Evolutionary conservation across 2,329 filamentous ascomycete species (phyloP), one percentile per base, ranked within the genome.

Genomic region (Coleophoma cylindrospora): DNA sequence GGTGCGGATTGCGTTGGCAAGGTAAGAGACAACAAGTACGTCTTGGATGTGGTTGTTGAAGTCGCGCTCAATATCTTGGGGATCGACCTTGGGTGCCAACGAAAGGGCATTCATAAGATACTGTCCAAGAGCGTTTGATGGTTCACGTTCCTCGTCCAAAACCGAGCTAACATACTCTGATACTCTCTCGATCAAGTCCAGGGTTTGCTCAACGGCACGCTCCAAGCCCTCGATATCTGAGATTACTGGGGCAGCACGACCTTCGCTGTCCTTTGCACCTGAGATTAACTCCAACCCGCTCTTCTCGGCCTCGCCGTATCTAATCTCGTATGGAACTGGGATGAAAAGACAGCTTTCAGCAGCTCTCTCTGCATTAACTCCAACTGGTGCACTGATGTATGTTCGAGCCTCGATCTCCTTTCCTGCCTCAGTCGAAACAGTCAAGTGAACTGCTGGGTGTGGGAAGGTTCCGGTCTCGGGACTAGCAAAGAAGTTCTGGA

Each of bases 41-140:
- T 99, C 94, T 76, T 99, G 94, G 71, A 99, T 91, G 76, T 99
- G 94, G 78, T 95, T 96, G 83, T 99, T 99, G 83, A 99, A 99
- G 77, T 97, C 91, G 68, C 87, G 81, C 79, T 99, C 94, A 66
- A 99, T 91, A 68, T 95, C 87, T 54, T 84, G 80, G 36, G 86
- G 77, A 64, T 96, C 89, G 54, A 97, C 94, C 80, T 97, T 99
- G 65, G 94, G 94, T 50, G 92, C 90, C 56, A 99, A 77, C 43
- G 89, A 91, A 56, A 99, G 81, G 37, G 92, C 86, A 70, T 95
- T 95, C 79, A 97, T 88, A 60, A 99, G 78, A 74, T 91, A 95
- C 73, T 99, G 95, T 59, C 91, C 94, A 50, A 99, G 77, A 12
- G 91, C 90, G 59, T 90, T 95, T 59, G 89, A 94, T 61, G 92